Conservation (phyloP, 768 basidiomycete species). For the Pholiota conissans region DNA sequence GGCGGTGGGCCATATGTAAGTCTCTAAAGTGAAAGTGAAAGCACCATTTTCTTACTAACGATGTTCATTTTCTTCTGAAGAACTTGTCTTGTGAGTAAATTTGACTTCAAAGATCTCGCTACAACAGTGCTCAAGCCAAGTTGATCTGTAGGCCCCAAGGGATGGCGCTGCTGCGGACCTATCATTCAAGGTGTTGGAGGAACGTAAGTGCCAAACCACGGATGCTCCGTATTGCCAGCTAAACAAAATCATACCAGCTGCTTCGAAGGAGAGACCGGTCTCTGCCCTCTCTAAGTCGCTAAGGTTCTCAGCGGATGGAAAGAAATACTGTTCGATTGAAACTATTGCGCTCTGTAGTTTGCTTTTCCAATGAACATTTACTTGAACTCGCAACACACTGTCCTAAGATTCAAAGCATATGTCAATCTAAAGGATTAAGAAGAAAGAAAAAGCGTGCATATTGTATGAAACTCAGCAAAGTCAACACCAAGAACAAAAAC, state of each 20-base stretch:
- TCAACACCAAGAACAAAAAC: too few relatives aligned
- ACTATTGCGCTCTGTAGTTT: too few relatives aligned
- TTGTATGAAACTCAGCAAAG: background rate
- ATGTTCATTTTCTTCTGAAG: background rate
- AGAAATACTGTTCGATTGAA: too few relatives aligned
- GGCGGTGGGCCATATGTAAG: constrained; percentile 10
- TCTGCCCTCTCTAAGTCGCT: constrained; percentile 10
- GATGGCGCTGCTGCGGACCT: constrained; percentile 19
- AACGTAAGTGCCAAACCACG: constrained; percentile 11
- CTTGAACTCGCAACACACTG: too few relatives aligned
- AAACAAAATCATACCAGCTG: constrained; percentile 2
- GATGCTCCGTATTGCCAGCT: background rate
- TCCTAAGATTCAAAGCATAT: too few relatives aligned
- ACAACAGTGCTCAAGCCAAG: background rate
- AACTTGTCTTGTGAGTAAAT: background rate
- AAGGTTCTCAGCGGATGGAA: too few relatives aligned
- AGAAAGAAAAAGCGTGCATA: background rate
- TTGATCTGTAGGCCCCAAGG: constrained; percentile 7
- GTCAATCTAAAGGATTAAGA: too few relatives aligned
- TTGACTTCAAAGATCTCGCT: background rate
- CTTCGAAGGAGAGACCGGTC: constrained; percentile 8
- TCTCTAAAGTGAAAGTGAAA: background rate
- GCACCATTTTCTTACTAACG: background rate
- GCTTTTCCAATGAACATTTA: too few relatives aligned
- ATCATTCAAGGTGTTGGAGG: constrained; percentile 14